These are phyloP conservation scores for Aspergillus intermedius DNA, from an alignment of 2,329 filamentous ascomycete genomes.

Conservation along the genomic window DNA sequence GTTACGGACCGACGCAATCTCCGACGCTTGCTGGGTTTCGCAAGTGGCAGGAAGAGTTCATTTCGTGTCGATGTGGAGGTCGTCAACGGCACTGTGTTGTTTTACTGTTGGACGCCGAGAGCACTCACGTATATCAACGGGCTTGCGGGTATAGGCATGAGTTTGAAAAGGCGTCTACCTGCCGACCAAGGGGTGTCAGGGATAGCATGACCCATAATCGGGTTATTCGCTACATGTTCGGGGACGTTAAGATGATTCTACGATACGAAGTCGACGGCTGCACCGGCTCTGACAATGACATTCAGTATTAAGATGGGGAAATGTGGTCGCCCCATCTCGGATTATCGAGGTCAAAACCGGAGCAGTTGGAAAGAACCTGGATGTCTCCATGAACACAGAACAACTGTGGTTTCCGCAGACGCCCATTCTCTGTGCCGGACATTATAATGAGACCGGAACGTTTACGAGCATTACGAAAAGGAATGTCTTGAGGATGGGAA, in stretches of 20 bases:
- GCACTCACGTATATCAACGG: neutral
- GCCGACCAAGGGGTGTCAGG: neutral
- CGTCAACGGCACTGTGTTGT: neutral
- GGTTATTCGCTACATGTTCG: neutral
- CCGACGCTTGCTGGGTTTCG: neutral
- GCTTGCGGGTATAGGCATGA: neutral
- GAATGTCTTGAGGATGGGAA: slow-evolving; percentile 1
- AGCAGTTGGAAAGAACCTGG: neutral
- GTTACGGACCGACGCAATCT: slow-evolving; percentile 2
- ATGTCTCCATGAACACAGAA: neutral
- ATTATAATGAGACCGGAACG: neutral
- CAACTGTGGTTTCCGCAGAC: slow-evolving; percentile 5
- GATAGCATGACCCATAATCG: slow-evolving; percentile 2
- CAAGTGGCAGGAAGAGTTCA: neutral
- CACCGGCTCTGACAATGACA: neutral
- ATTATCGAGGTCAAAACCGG: neutral
- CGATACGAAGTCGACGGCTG: slow-evolving; percentile 4
- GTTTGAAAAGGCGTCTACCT: neutral
- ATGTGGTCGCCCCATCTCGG: neutral
- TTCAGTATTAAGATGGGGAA: neutral
- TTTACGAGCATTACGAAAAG: neutral
- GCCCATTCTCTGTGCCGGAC: slow-evolving; percentile 1
- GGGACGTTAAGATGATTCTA: neutral
- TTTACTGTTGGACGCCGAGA: neutral
- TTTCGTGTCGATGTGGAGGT: neutral